Base-by-base conservation (phyloP, 2,329 filamentous ascomycete genomes). In the Colletotrichum cereale region DNA sequence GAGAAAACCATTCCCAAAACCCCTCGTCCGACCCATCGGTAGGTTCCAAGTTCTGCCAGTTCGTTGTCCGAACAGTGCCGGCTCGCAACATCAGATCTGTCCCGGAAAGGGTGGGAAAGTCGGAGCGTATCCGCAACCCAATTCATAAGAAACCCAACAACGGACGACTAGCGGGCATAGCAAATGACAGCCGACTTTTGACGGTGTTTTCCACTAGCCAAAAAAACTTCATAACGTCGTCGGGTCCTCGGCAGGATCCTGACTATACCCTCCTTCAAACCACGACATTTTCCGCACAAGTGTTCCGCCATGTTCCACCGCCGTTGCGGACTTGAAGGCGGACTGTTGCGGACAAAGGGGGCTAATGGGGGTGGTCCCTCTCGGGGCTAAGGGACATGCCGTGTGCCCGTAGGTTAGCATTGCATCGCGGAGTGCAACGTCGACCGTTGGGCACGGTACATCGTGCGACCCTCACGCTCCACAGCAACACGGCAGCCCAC, bases 171-270 rank as follows among this genome's bases (percentile, higher is more conserved):
- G 42, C 12, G 29, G 42, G 58, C 58, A 18, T 12, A 61, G 42
- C 21, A 48, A 48, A 29, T 6, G 42, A 7, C 31, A 31, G 44
- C 58, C 31, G n/a, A 62, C n/a, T 50, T 50, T 48, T 12, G 31
- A 24, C 10, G 42, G 21, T 18, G 21, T 18, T 29, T n/a, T 2
- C 4, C 7, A 6, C 26, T 21, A 16, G 26, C 10, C 16, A 34
- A 52, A 62, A 56, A n/a, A 56, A 53, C 38, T 0, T 5, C 38
- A 2, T 4, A 8, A 62, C 31, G 60, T 60, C 24, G 47, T 29
- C 11, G 34, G 62, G 62, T 61, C 62, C 56, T 70, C 56, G 67
- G 62, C 56, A 70, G 55, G 31, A 56, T 55, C 66, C 14, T 66
- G 40, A 42, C n/a, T n/a, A n/a, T n/a, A n/a, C n/a, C n/a, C n/a